These are phyloP conservation scores for Metschnikowia bowlesiae DNA, from an alignment of 805 yeast genomes.

Conservation along the genomic window DNA sequence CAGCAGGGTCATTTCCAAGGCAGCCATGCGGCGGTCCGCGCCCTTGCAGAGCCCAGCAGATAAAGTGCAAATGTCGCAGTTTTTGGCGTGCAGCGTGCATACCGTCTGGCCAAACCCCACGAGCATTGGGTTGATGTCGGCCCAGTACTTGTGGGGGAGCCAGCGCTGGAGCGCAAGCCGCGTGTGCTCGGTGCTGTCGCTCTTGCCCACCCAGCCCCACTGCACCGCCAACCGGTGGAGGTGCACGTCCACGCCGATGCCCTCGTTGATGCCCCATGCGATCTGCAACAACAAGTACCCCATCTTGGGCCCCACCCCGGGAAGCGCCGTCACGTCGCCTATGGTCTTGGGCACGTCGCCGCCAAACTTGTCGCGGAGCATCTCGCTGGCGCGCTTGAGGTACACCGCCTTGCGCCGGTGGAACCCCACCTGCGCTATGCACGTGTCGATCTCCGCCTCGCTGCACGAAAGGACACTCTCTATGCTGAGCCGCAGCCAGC, in stretches of 20 bases:
- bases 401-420: slow-evolving; percentile 74
- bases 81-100: slow-evolving; percentile 64
- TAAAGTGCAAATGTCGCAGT: slow-evolving; percentile 69
- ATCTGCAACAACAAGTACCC: slow-evolving; percentile 74
- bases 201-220: slow-evolving; percentile 70
- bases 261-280: slow-evolving; percentile 73
- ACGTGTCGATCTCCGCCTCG: slow-evolving; percentile 54
- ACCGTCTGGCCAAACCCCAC: slow-evolving; percentile 94
- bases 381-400: slow-evolving; percentile 56
- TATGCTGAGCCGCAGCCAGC: slow-evolving; percentile 49
- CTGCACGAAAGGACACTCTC: slow-evolving; percentile 48
- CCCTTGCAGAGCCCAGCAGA: slow-evolving; percentile 55
- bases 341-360: slow-evolving; percentile 74
- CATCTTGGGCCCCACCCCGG: slow-evolving; percentile 98
- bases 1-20: slow-evolving; percentile 21
- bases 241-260: slow-evolving; percentile 95
- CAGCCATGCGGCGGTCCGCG: slow-evolving; percentile 44
- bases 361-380: slow-evolving; percentile 45
- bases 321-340: slow-evolving; percentile 60
- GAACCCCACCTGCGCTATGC: slow-evolving; percentile 82
- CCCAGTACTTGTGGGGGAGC: slow-evolving; percentile 75
- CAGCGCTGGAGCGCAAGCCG: slow-evolving; percentile 64
- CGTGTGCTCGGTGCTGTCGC: slow-evolving; percentile 71
- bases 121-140: slow-evolving; percentile 74
- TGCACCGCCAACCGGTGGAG: slow-evolving; percentile 72